Base-by-base conservation (phyloP, 345 rosid species). In the Eucalyptus cladocalyx region DNA sequence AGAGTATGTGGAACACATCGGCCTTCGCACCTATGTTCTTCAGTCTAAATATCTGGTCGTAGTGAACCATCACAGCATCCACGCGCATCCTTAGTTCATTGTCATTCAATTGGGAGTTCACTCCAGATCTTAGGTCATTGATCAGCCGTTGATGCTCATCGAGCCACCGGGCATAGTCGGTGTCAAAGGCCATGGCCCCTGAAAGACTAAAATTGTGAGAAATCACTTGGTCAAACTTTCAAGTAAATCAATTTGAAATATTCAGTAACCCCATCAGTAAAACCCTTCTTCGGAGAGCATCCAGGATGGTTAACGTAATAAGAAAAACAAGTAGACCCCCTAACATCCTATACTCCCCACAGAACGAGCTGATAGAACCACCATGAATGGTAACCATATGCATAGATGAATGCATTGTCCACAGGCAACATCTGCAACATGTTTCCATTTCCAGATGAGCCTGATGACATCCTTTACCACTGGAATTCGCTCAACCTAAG, bases 1-100 rank as follows among this genome's bases (percentile, higher is more conserved):
- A 97, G 45, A 97, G 99, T 95, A 97, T 94, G 92, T 97, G 98
- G 91, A 97, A 97, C 86, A 96, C 98, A 89, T 97, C 98, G 4
- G 95, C 95, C 93, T 97, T 97, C 47, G 93, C 90, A 54, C 97
- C 99, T 8, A 95, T 89, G 89, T 95, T 93, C 89, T 97, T 97
- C 45, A 97, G 91, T 91, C 94, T 93, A 92, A 95, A 97, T 85
- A 95, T 90, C 76, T 97, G 99, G 60, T 94, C 95, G 50, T 97
- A 95, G 89, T 97, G 99, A 21, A 92, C 93, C 98, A 97, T 95
- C 86, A 97, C 96, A 72, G 93, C 94, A 51, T 94, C 98, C 13
- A 97, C 98, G 24, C 95, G 94, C 58, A 95, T n/a, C 1, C 94
- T 93, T 48, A 97, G 92, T 23, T 97, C 98, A 42, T 91, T 93